Evolutionary conservation across 164 flowering plant genomes (phyloP), one percentile per base, ranked within the genome.

Genomic region (Magnolia changhungtana): DNA sequence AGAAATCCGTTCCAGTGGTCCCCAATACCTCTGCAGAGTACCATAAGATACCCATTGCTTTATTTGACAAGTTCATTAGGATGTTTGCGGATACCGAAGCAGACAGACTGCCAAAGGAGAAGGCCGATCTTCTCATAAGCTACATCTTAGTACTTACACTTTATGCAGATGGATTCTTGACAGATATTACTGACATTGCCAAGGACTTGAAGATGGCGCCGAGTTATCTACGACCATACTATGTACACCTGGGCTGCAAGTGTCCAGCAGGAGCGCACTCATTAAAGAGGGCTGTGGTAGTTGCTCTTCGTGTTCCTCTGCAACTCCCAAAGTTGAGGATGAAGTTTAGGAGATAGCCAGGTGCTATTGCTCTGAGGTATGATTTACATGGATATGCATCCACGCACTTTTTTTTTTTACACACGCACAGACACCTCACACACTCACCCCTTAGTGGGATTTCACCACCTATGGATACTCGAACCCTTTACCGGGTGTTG

Each of bases 141-240:
- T 87, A 92, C 70, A 87, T 92, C 67, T 78, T 92, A 76, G 97
- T 96, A 58, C 96, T 94, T n/a, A 84, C 97, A 8, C 85, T 96
- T 14, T 79, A 77, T 82, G 91, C 78, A 27, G 99, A 94, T 81
- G 81, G 82, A 6, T 96, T 91, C 81, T 64, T 58, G 16, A 88
- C 92, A 13, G 87, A 89, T 75, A 78, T 80, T 2, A 9, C 88
- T 24, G 99, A 96, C 72, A 91, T 96, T 73, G 89, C 92, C 1
- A 89, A 71, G 75, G 99, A 96, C 81, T 87, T 96, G 75, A 88
- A 85, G 72, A 87, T 88, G 86, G 78, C 81, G 72, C 29, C 74
- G 2, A 0, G 80, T 0, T 37, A 29, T 0, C 18, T 94, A 78
- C 88, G 92, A 75, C 49, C 52, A 2, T 84, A 90, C 80, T 90